A percentile compares a stretch with the other conserved stretches of the same genome.
Conservation (phyloP, 2,329 filamentous ascomycete species). For the Nannizziopsis barbatae region DNA sequence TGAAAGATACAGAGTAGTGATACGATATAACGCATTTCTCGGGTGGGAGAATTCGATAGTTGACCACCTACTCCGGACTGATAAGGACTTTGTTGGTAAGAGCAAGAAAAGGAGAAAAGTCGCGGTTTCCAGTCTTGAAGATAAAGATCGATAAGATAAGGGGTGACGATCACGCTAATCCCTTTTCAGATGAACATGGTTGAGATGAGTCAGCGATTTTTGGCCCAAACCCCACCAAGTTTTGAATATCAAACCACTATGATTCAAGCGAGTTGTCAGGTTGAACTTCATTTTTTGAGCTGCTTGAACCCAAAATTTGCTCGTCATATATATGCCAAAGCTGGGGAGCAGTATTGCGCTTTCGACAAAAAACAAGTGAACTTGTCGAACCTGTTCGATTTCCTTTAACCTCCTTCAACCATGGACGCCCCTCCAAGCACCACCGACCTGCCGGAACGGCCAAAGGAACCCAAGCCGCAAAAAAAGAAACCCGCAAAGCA, state of each 20-base stretch:
- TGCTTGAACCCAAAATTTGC: too few relatives aligned
- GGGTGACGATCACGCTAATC: background rate
- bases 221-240: slow-evolving; percentile 1
- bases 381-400: background rate
- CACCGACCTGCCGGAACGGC: slow-evolving; percentile 9
- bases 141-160: background rate
- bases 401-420: background rate
- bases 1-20: too few relatives aligned
- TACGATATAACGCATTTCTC: too few relatives aligned
- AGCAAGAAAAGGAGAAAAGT: too few relatives aligned
- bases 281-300: too few relatives aligned
- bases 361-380: background rate
- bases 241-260: background rate
- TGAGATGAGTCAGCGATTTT: slow-evolving; percentile 1
- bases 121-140: too few relatives aligned
- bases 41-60: too few relatives aligned
- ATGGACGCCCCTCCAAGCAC: slow-evolving; percentile 3
- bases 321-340: background rate
- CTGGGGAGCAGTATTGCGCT: background rate
- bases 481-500: slow-evolving; percentile 12
- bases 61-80: too few relatives aligned
- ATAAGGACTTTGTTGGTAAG: too few relatives aligned
- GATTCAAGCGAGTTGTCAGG: too few relatives aligned
- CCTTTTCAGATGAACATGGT: background rate
- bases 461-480: slow-evolving; percentile 4